These are phyloP conservation scores for Pythium rishiriense DNA, from an alignment of 352 stramenopile genomes.

Conservation along the genomic window DNA sequence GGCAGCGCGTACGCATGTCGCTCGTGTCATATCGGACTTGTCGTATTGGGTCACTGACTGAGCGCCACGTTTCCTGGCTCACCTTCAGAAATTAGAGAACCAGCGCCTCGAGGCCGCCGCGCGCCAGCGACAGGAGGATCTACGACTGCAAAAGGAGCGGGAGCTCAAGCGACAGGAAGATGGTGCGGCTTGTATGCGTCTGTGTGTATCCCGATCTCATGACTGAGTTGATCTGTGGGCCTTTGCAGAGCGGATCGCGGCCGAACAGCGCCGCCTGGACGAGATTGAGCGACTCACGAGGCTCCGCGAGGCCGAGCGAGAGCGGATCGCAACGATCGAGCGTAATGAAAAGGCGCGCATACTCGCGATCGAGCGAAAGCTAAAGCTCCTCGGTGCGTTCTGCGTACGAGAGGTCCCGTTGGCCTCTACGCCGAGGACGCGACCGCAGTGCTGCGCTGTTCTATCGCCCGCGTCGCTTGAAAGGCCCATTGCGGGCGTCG, in stretches of 20 bases:
- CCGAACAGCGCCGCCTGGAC: slow-evolving; percentile 35
- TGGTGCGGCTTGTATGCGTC: slow-evolving; percentile 26
- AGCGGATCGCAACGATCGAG: slow-evolving; percentile 48
- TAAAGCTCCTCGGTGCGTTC: slow-evolving; percentile 52
- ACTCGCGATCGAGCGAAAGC: slow-evolving; percentile 40
- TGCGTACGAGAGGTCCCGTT: slow-evolving; percentile 42
- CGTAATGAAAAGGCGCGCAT: slow-evolving; percentile 34
- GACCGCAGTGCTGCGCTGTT: slow-evolving; percentile 25
- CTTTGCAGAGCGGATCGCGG: slow-evolving; percentile 37
- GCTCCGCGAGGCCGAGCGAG: slow-evolving; percentile 33
- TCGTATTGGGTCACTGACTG: neutral
- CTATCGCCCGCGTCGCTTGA: slow-evolving; percentile 19
- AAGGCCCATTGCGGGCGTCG: slow-evolving; percentile 20
- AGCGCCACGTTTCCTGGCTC: too few relatives aligned
- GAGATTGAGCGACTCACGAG: slow-evolving; percentile 33
- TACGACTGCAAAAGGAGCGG: slow-evolving; percentile 38
- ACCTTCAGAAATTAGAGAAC: slow-evolving; percentile 67
- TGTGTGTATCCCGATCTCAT: neutral
- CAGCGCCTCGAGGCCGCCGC: slow-evolving; percentile 62
- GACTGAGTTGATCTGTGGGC: neutral
- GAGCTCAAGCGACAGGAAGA: slow-evolving; percentile 48
- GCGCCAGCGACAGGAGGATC: slow-evolving; percentile 45
- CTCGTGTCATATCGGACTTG: neutral
- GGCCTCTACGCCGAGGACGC: neutral
- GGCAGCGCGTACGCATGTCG: slow-evolving; percentile 28